Evolutionary conservation across 768 basidiomycete genomes (phyloP).

Genomic region (Agrocybe pediades): DNA sequence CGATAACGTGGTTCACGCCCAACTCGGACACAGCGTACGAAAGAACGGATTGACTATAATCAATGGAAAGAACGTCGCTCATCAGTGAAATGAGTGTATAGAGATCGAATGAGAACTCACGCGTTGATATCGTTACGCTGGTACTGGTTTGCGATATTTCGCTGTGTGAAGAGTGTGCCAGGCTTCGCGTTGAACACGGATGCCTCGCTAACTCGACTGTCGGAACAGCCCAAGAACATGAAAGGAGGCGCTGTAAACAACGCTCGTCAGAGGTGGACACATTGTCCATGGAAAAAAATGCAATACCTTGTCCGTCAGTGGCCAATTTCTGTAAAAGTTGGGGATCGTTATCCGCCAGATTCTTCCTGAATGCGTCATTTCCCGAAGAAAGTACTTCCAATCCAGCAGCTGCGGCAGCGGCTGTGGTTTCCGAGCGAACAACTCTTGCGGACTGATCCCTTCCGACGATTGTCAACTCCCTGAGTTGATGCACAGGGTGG

Average conservation of each 20-base stretch:
- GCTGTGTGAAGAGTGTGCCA: constrained; percentile 38
- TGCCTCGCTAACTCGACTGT: constrained; percentile 39
- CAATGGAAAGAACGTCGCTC: neutral
- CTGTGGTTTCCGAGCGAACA: neutral
- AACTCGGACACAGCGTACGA: constrained; percentile 38
- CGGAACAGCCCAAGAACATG: constrained; percentile 41
- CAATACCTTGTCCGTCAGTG: constrained; percentile 34
- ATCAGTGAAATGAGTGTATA: neutral
- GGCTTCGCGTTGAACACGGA: constrained; percentile 40
- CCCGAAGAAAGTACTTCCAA: constrained; percentile 30
- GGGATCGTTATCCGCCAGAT: constrained; percentile 24
- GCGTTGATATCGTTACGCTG: constrained; percentile 34
- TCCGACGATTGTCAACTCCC: constrained; percentile 15
- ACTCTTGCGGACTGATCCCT: constrained; percentile 4
- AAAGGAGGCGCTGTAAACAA: constrained; percentile 29
- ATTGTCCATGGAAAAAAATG: neutral
- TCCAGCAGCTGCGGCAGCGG: constrained; percentile 8
- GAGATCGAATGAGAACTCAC: constrained; percentile 21
- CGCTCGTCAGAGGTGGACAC: neutral
- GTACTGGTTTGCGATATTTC: constrained; percentile 44
- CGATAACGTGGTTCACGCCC: constrained; percentile 39
- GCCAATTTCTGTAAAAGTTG: constrained; percentile 29
- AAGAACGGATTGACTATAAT: constrained; percentile 29
- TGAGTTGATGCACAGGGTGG: constrained; percentile 15
- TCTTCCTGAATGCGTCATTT: constrained; percentile 32